Conservation (phyloP, 805 yeast genomes). For the Candida railenensis region DNA sequence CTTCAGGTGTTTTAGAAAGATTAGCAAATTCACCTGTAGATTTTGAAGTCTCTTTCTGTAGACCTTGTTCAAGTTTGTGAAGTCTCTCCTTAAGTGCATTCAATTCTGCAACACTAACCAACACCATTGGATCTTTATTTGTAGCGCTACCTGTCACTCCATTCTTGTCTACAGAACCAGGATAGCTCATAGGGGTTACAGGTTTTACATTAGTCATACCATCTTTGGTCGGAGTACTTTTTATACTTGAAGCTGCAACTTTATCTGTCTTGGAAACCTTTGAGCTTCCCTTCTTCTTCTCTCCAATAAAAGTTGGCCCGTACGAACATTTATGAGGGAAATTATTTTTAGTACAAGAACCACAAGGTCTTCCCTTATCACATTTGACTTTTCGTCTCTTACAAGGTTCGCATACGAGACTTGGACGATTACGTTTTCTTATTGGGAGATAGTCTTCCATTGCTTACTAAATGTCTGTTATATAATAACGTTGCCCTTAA, state of each 20-base stretch:
- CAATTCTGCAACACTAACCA: background rate
- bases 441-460: slow-evolving; percentile 2
- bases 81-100: slow-evolving; percentile 1
- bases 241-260: background rate
- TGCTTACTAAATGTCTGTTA: no score
- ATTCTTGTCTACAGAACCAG: background rate
- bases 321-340: slow-evolving; percentile 16
- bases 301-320: slow-evolving; percentile 6
- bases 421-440: slow-evolving; percentile 29
- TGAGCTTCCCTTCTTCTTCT: background rate
- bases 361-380: slow-evolving; percentile 41
- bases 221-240: background rate
- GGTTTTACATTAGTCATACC: background rate
- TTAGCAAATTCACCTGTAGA: background rate
- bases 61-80: background rate
- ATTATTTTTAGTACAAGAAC: slow-evolving; percentile 26
- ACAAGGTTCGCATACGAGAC: slow-evolving; percentile 38
- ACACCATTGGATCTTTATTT: background rate
- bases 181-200: background rate
- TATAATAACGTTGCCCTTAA: background rate
- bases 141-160: background rate
- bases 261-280: background rate
- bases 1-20: background rate
- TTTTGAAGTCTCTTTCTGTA: background rate
- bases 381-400: slow-evolving; percentile 40